Evolutionary conservation across 768 basidiomycete species (phyloP), one percentile per base, ranked within the genome.

Genomic region (Collybia sp.): DNA sequence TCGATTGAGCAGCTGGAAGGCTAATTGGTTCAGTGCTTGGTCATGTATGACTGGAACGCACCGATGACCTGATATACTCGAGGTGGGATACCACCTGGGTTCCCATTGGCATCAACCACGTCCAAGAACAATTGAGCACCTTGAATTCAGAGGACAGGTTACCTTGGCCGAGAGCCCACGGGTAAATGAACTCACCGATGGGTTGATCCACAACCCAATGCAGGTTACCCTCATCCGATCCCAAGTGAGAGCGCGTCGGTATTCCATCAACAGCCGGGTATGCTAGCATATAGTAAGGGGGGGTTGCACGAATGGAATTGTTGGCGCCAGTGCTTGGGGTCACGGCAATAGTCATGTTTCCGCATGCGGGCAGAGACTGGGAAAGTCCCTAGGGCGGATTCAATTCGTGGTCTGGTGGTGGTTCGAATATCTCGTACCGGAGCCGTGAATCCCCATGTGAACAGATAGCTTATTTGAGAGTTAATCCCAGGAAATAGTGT

Each of bases 281-380:
- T 0, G 71, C 70, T 13, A 73, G 59, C 61, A 77, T 61, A 48
- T 68, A 68, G 49, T 70, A 78, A 1, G 74, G 72, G 9, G 70
- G 35, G 3, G 25, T 25, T 25, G 4, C 25, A 25, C 3, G 25
- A 25, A 3, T 25, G 25, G 25, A 25, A 25, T 8, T 25, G 25
- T 3, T 25, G 25, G 25, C 4, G 8, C 8, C 25, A 8, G 8
- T 8, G 8, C n/a, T n/a, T n/a, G 25, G 25, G 25, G 4, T 25
- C 4, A 25, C 25, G 25, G 25, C 8, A 25, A 25, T 3, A 25
- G 4, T 25, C 25, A 25, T 25, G 8, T 25, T 25, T 3, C 8
- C 8, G 25, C 25, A 25, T 25, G 25, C 25, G 25, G 25, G 25
- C 25, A 25, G 25, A 25, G 25, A 25, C 8, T 25, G 25, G 25